phyloP scores from a whole-genome alignment of 805 yeast species.

The Metschnikowia henanensis region DNA sequence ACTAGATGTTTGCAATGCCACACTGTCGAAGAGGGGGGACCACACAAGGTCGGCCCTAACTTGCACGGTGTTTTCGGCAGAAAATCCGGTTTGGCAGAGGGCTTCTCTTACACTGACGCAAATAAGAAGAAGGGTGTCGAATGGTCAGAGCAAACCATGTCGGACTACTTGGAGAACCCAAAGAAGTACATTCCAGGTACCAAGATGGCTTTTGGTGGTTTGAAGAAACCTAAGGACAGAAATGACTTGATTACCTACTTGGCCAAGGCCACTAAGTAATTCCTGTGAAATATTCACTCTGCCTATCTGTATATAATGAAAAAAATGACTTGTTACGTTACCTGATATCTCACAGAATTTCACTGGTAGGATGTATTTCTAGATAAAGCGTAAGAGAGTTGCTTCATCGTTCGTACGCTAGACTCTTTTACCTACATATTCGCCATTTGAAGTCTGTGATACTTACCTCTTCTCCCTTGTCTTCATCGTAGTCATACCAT shows the following conservation, averaged over 20 bases:
- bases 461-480: constrained; percentile 75
- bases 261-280: constrained; percentile 42
- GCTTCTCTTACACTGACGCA: constrained; percentile 97
- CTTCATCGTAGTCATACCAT: constrained; percentile 95
- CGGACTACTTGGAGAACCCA: constrained; percentile 98
- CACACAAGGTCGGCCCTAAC: constrained; percentile 99
- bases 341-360: background rate
- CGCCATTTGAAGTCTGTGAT: constrained; percentile 74
- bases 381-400: background rate
- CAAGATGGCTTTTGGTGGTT: constrained; percentile 99
- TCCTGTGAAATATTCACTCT: background rate
- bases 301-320: background rate
- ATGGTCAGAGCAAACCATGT: constrained; percentile 87
- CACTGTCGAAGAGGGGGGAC: constrained; percentile 94
- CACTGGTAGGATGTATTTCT: background rate
- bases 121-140: constrained; percentile 92
- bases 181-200: constrained; percentile 99
- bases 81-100: constrained; percentile 86
- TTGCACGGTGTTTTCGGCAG: constrained; percentile 94
- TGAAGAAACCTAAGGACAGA: constrained; percentile 99
- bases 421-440: constrained; percentile 29
- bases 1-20: constrained; percentile 99
- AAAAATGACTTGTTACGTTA: background rate
- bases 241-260: constrained; percentile 93
- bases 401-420: too few species aligned